Base-by-base conservation (phyloP, 2,329 filamentous ascomycete genomes). In the Talaromyces sp. region DNA sequence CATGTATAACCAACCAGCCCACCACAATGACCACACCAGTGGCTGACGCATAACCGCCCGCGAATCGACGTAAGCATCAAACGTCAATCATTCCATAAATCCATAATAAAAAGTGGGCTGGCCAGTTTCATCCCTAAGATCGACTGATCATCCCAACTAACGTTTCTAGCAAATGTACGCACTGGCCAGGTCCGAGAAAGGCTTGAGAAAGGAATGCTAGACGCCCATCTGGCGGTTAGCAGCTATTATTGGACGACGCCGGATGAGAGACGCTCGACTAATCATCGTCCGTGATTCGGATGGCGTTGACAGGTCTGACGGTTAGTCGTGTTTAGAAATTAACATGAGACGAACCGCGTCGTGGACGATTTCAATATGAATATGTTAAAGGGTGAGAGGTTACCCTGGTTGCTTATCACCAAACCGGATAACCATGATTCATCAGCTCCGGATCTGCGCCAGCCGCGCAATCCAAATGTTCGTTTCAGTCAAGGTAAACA, bases 61-160 rank as follows among this genome's bases (percentile, higher is more conserved):
- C 49, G 49, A 52, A 52, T 52, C 27, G 49, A 52, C 27, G 27
- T 52, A 25, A 52, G 27, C 49, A 33, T 33, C 49, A 31, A 11
- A 52, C n/a, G 49, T 52, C 47, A 50, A 50, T 50, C 47, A 50
- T 50, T 17, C 49, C 49, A 52, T n/a, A 52, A 31, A 15, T 52
- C 27, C 49, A 52, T 33, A n/a, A 33, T n/a, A n/a, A 52, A 52
- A 52, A 52, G 49, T 52, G 49, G 49, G 49, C 49, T 31, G 27
- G 25, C 25, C 15, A 33, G 27, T 52, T 31, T 33, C 49, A 52
- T 33, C 49, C 9, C 11, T 52, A 15, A n/a, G 27, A 33, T 52
- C 49, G 49, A 52, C 49, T 33, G 49, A n/a, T n/a, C 15, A 52
- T 52, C 22, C 13, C 7, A 17, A 6, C 22, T 17, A 49, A 49